phyloP scores from a whole-genome alignment of 2,329 filamentous ascomycete genomes.

The Aspergillus sp. region DNA sequence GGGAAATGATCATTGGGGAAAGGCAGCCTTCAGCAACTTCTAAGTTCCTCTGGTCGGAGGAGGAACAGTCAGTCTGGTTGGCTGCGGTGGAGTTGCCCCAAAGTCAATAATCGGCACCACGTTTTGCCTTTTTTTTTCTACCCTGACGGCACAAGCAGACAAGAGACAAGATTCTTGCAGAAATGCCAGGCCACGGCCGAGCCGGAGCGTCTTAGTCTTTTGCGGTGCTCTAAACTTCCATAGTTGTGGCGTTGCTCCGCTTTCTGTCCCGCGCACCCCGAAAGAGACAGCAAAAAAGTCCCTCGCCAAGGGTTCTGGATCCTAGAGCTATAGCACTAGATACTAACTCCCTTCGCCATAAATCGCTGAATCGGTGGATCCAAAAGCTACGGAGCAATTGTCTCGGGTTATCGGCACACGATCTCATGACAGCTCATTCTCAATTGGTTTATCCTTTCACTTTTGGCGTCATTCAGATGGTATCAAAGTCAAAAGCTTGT shows the following conservation, averaged over 20 bases:
- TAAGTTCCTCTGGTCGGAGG: neutral
- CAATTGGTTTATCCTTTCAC: neutral
- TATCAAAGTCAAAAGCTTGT: neutral
- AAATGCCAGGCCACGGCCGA: neutral
- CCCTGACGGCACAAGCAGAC: neutral
- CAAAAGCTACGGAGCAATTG: neutral
- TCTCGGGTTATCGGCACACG: neutral
- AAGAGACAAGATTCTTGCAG: neutral
- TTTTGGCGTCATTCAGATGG: neutral
- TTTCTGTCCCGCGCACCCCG: neutral
- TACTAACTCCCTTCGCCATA: neutral
- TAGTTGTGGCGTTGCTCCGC: neutral
- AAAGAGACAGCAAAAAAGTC: neutral
- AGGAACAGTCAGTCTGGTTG: slow-evolving; percentile 4
- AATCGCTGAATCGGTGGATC: no score
- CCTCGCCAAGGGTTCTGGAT: neutral
- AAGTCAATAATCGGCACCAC: slow-evolving; percentile 9
- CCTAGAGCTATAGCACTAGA: neutral
- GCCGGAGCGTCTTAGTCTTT: neutral
- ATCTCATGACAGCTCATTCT: neutral
- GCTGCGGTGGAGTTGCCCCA: slow-evolving; percentile 6
- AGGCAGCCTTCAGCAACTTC: neutral
- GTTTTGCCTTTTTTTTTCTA: slow-evolving; percentile 1
- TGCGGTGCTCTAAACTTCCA: neutral
- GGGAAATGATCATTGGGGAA: neutral